Percentiles rank a stretch among this genome's conserved stretches.
phyloP scores from a whole-genome alignment of 2,329 filamentous ascomycete species.

The Fusarium compactum region DNA sequence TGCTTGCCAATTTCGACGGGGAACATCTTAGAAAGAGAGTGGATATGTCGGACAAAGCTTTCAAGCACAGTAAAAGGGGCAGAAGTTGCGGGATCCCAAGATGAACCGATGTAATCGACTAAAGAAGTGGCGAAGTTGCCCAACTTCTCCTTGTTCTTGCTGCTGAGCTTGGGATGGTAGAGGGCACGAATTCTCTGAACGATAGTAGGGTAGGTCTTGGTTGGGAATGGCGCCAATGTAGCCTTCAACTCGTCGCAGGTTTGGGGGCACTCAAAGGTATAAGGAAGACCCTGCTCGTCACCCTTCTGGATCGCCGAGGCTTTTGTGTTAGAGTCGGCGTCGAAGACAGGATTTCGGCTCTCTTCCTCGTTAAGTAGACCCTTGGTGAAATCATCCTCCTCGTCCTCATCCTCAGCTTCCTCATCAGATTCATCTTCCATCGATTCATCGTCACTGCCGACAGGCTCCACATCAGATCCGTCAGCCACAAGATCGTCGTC shows the following conservation, averaged over 20 bases:
- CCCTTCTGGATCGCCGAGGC: slow-evolving; percentile 51
- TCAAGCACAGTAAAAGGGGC: slow-evolving; percentile 79
- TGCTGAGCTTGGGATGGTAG: slow-evolving; percentile 89
- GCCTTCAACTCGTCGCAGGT: slow-evolving; percentile 80
- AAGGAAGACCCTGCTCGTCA: slow-evolving; percentile 74
- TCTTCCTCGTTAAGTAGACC: slow-evolving; percentile 73
- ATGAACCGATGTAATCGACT: slow-evolving; percentile 70
- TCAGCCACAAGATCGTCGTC: slow-evolving; percentile 90
- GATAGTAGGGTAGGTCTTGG: slow-evolving; percentile 78
- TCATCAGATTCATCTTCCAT: slow-evolving; percentile 58
- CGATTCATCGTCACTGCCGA: slow-evolving; percentile 66
- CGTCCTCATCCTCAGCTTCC: slow-evolving; percentile 54
- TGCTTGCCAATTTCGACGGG: slow-evolving; percentile 80
- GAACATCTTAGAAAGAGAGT: slow-evolving; percentile 90
- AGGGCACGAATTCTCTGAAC: slow-evolving; percentile 90
- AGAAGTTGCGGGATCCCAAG: slow-evolving; percentile 57
- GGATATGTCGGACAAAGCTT: slow-evolving; percentile 86
- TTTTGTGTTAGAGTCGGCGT: slow-evolving; percentile 58
- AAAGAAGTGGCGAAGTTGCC: slow-evolving; percentile 73
- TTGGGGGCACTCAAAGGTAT: slow-evolving; percentile 87
- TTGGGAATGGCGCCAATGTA: slow-evolving; percentile 70
- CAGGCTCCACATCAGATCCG: slow-evolving; percentile 75
- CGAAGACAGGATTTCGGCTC: slow-evolving; percentile 65
- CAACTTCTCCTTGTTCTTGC: slow-evolving; percentile 87
- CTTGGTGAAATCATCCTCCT: slow-evolving; percentile 73